A percentile compares a stretch with the other conserved stretches of the same genome.
These are phyloP conservation scores for Ascochyta viciae-villosae DNA, from an alignment of 2,329 filamentous ascomycete species.

Conservation along the genomic window DNA sequence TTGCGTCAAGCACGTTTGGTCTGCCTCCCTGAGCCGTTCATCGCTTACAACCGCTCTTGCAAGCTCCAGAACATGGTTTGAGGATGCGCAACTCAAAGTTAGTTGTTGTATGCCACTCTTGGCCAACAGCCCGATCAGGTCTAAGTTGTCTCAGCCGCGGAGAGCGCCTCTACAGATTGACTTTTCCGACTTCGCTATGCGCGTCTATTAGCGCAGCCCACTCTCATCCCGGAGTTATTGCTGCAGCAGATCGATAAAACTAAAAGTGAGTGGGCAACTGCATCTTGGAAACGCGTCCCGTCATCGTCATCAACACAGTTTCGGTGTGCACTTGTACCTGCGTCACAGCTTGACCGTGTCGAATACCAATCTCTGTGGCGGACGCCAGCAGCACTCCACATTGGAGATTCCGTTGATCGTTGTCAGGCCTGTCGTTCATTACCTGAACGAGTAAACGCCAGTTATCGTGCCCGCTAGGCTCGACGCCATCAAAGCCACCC, in stretches of 20 bases:
- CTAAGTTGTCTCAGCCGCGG: slow-evolving; percentile 13
- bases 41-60: slow-evolving; percentile 34
- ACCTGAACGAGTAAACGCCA: slow-evolving; percentile 33
- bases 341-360: slow-evolving; percentile 29
- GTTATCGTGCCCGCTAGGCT: slow-evolving; percentile 41
- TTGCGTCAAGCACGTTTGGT: slow-evolving; percentile 44
- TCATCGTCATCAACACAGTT: slow-evolving; percentile 9
- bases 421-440: slow-evolving; percentile 34
- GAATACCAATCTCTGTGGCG: slow-evolving; percentile 35
- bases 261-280: slow-evolving; percentile 10
- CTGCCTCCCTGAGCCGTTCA: slow-evolving; percentile 26
- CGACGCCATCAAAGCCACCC: slow-evolving; percentile 44
- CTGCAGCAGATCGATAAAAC: slow-evolving; percentile 17
- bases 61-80: slow-evolving; percentile 17
- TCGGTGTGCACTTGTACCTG: slow-evolving; percentile 38
- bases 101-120: slow-evolving; percentile 16
- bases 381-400: slow-evolving; percentile 37
- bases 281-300: slow-evolving; percentile 3
- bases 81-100: slow-evolving; percentile 4
- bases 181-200: slow-evolving; percentile 3
- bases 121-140: slow-evolving; percentile 8
- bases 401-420: slow-evolving; percentile 40
- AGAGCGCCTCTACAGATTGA: slow-evolving; percentile 18
- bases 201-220: slow-evolving; percentile 13
- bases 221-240: slow-evolving; percentile 16